Evolutionary conservation across 768 basidiomycete species (phyloP).

Genomic region (Boletus bicolor): DNA sequence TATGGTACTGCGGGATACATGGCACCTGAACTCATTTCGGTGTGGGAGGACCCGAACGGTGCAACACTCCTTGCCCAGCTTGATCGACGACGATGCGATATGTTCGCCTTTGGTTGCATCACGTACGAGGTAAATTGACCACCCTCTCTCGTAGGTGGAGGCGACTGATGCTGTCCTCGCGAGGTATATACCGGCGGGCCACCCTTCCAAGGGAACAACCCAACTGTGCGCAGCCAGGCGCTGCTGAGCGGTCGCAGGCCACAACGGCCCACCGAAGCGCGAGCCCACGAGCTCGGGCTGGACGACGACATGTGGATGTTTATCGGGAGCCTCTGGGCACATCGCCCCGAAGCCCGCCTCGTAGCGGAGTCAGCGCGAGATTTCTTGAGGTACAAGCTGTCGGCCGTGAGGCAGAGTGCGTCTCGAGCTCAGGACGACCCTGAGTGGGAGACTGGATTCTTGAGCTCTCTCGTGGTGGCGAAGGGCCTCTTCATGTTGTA

Average conservation of each 20-base stretch:
- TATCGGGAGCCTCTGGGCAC: slow-evolving; percentile 28
- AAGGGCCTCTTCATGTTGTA: slow-evolving; percentile 16
- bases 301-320: slow-evolving; percentile 33
- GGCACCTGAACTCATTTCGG: slow-evolving; percentile 27
- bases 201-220: slow-evolving; percentile 23
- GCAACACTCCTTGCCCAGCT: slow-evolving; percentile 12
- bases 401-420: neutral
- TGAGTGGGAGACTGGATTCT: slow-evolving; percentile 26
- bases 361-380: slow-evolving; percentile 22
- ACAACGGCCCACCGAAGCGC: slow-evolving; percentile 15
- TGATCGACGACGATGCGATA: slow-evolving; percentile 31
- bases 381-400: slow-evolving; percentile 21
- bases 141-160: neutral
- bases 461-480: slow-evolving; percentile 10
- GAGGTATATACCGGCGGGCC: slow-evolving; percentile 29
- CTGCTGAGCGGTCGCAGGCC: slow-evolving; percentile 16
- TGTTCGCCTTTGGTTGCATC: slow-evolving; percentile 35
- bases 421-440: slow-evolving; percentile 11
- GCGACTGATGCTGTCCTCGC: neutral
- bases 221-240: slow-evolving; percentile 14
- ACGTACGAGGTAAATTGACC: slow-evolving; percentile 30
- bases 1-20: slow-evolving; percentile 26
- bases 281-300: slow-evolving; percentile 18
- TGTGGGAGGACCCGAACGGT: slow-evolving; percentile 4
- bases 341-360: slow-evolving; percentile 26